Conservation (phyloP, 208 protist species). For the Porcisia hertigi region DNA sequence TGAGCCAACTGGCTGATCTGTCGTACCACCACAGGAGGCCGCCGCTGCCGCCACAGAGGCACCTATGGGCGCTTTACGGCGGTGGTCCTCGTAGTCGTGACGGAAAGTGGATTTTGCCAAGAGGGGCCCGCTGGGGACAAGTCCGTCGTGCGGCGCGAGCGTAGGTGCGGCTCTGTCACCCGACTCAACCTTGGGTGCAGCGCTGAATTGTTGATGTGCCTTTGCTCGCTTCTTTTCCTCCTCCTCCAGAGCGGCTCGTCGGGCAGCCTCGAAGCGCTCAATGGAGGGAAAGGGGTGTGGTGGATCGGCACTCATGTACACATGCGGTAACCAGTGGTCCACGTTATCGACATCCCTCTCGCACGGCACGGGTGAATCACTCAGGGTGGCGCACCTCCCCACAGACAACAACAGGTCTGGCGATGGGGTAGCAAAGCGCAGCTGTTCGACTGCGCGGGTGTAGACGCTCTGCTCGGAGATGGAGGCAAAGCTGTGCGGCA, state of each 20-base stretch:
- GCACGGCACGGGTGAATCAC: not conserved
- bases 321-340: slow-evolving; percentile 2
- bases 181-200: not conserved
- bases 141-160: not conserved
- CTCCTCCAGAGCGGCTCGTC: not conserved
- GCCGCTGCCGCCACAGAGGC: not conserved
- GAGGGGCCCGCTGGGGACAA: slow-evolving; percentile 3
- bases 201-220: not conserved
- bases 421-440: slow-evolving; percentile 28
- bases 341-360: not conserved
- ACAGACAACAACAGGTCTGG: not conserved
- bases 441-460: slow-evolving; percentile 21
- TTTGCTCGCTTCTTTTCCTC: not conserved
- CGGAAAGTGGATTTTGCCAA: slow-evolving; percentile 1
- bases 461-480: slow-evolving; percentile 32
- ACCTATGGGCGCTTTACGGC: not conserved
- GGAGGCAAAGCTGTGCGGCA: slow-evolving; percentile 20
- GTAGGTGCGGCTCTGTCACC: not conserved
- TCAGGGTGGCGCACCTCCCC: not conserved
- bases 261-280: slow-evolving; percentile 12
- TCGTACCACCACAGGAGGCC: not conserved
- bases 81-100: not conserved
- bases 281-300: slow-evolving; percentile 8
- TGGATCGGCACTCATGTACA: not conserved
- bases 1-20: not conserved